Evolutionary conservation across 192 early-diverging fungal genomes (phyloP).

Genomic region (Coemansia erecta): DNA sequence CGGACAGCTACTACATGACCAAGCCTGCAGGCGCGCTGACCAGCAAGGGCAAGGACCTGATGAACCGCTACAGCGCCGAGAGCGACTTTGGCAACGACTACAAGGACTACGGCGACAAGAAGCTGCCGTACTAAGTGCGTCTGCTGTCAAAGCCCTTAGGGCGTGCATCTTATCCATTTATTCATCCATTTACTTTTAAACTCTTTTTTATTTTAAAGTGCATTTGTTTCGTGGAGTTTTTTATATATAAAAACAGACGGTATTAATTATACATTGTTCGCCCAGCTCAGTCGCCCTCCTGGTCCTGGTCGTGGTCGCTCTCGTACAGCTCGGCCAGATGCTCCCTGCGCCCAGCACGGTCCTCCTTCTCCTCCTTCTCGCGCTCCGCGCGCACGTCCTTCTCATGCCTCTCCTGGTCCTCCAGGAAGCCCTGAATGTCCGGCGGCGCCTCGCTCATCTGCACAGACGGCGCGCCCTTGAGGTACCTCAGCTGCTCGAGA

Average conservation of each 20-base stretch:
- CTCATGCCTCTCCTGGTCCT: constrained; percentile 29
- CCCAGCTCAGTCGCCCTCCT: constrained; percentile 11
- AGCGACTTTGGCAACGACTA: too few species aligned
- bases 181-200: too few species aligned
- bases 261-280: background rate
- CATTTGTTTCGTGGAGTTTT: background rate
- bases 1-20: too few species aligned
- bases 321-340: constrained; percentile 49
- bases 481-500: constrained; percentile 82
- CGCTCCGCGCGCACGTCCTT: constrained; percentile 19
- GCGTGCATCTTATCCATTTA: constrained; percentile 3
- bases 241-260: background rate
- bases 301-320: constrained; percentile 43
- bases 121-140: too few species aligned
- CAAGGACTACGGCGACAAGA: too few species aligned
- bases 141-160: too few species aligned
- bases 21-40: background rate
- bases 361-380: constrained; percentile 21
- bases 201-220: too few species aligned
- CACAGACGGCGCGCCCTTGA: constrained; percentile 89
- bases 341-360: constrained; percentile 18
- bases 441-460: constrained; percentile 91
- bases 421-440: constrained; percentile 52
- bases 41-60: background rate
- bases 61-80: too few species aligned